These are phyloP conservation scores for Annulohypoxylon nitens DNA, from an alignment of 495 filamentous ascomycete species.

Conservation along the genomic window DNA sequence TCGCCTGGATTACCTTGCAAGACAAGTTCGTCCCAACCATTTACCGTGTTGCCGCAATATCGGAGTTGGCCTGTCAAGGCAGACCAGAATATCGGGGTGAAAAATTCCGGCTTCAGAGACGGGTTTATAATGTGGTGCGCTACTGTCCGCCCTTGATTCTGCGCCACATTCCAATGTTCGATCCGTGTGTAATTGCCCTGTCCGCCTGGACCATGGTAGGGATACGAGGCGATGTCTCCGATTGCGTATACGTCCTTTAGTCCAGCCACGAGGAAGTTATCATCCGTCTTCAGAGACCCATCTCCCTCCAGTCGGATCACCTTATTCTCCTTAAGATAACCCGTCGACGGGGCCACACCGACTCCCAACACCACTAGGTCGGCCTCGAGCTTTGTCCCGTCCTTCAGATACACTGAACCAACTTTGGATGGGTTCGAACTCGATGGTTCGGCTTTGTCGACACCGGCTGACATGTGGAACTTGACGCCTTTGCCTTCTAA, in stretches of 20 bases:
- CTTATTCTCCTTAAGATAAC: conserved; percentile 81
- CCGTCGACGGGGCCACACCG: conserved; percentile 88
- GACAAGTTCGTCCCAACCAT: conserved; percentile 87
- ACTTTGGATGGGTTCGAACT: conserved; percentile 73
- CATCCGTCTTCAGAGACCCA: conserved; percentile 82
- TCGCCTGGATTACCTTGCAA: conserved; percentile 82
- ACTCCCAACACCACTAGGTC: conserved; percentile 93
- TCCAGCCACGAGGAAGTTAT: conserved; percentile 78
- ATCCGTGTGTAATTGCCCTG: conserved; percentile 76
- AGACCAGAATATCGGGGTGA: conserved; percentile 97
- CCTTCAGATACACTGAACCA: conserved; percentile 85
- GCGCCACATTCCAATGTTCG: conserved; percentile 99
- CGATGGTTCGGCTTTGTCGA: conserved; percentile 84
- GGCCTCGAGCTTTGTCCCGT: conserved; percentile 84
- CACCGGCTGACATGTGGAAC: conserved; percentile 83
- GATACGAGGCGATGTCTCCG: conserved; percentile 95
- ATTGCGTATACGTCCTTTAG: conserved; percentile 89
- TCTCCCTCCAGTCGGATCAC: conserved; percentile 78
- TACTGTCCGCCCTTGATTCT: conserved; percentile 85
- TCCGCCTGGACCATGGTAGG: conserved; percentile 91
- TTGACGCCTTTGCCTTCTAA: conserved; percentile 89
- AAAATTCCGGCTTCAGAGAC: conserved; percentile 70
- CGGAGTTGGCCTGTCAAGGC: conserved; percentile 89
- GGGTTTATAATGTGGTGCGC: conserved; percentile 79
- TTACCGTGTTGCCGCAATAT: conserved; percentile 87